phyloP scores from a whole-genome alignment of 176 grass and related monocot species.

The Aegilops longissima region DNA sequence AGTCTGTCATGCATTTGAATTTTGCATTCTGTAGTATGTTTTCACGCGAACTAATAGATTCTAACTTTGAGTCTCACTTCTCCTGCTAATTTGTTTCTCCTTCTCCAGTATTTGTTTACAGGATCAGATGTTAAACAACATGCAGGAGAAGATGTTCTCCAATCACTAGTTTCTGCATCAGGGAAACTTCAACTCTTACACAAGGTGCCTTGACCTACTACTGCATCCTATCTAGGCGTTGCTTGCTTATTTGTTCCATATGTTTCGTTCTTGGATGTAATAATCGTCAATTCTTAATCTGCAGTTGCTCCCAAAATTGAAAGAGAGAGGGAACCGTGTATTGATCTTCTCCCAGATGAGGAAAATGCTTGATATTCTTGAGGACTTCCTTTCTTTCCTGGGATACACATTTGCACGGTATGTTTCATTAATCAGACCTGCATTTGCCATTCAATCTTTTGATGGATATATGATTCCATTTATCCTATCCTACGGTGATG shows the following conservation, averaged over 20 bases:
- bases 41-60: neutral
- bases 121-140: constrained; percentile 36
- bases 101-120: constrained; percentile 55
- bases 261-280: neutral
- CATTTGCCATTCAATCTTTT: neutral
- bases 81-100: neutral
- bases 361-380: constrained; percentile 67
- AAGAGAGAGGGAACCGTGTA: constrained; percentile 64
- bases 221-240: neutral
- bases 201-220: constrained; percentile 35
- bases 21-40: neutral
- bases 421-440: constrained; percentile 6
- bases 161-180: constrained; percentile 58
- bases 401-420: constrained; percentile 56
- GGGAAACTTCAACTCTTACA: constrained; percentile 70
- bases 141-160: constrained; percentile 39
- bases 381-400: constrained; percentile 50
- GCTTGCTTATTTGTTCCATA: neutral
- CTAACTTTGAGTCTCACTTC: neutral
- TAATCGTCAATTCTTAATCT: neutral
- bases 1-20: neutral
- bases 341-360: constrained; percentile 75
- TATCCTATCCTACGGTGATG: neutral
- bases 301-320: constrained; percentile 69
- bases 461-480: neutral